These are phyloP conservation scores for Thuidium tamariscinum DNA, from an alignment of 225 moss, liverwort and hornwort genomes.

Conservation along the genomic window DNA sequence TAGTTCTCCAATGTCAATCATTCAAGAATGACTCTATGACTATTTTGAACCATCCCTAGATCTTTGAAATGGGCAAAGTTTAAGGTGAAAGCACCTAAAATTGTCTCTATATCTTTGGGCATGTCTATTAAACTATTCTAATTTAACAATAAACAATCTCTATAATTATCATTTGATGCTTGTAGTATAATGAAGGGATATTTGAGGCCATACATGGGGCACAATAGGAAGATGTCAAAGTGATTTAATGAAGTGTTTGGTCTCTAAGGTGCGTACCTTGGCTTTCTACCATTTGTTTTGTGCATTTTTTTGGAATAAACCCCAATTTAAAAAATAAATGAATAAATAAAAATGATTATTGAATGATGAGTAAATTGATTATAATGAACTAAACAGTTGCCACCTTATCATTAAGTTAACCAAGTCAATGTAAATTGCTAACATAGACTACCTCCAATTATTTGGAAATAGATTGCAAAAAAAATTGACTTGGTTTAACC, in stretches of 20 bases:
- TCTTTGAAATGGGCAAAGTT: neutral
- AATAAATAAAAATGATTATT: no score
- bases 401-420: no score
- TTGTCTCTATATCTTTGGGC: rapidly evolving
- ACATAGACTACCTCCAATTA: no score
- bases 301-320: no score
- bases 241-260: no score
- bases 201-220: neutral
- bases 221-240: neutral
- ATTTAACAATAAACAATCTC: rapidly evolving
- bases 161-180: neutral
- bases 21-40: neutral
- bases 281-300: no score
- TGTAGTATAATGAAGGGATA: neutral
- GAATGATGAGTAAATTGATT: no score
- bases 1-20: neutral
- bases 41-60: neutral
- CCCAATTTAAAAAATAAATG: no score
- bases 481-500: neutral
- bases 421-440: no score
- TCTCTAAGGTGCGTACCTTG: no score
- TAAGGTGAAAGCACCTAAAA: neutral
- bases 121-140: neutral
- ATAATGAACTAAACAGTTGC: no score
- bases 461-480: neutral